Conservation (phyloP, 2,329 filamentous ascomycete species). For the Allantophomopsis lycopodina region DNA sequence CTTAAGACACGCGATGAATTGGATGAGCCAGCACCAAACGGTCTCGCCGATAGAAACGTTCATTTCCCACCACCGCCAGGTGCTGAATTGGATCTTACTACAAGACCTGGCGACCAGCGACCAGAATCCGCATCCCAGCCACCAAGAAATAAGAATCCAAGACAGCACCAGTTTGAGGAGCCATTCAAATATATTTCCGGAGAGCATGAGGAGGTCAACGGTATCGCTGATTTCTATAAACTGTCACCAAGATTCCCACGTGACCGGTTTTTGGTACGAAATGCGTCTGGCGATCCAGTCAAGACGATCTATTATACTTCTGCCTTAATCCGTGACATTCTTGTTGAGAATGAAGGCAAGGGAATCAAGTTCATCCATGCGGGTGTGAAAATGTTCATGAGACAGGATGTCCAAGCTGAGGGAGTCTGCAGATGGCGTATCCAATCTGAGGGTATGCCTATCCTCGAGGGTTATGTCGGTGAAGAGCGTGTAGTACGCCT, state of each 20-base stretch:
- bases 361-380: constrained; percentile 94
- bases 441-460: constrained; percentile 84
- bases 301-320: constrained; percentile 98
- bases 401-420: constrained; percentile 79
- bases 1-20: constrained; percentile 25
- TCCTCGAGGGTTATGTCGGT: constrained; percentile 83
- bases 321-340: constrained; percentile 68
- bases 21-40: constrained; percentile 9
- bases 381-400: constrained; percentile 98
- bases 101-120: constrained; percentile 11
- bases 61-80: constrained; percentile 19
- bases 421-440: constrained; percentile 90
- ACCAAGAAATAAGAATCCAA: constrained; percentile 17
- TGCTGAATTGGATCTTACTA: constrained; percentile 15
- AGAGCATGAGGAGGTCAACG: constrained; percentile 61
- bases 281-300: constrained; percentile 72
- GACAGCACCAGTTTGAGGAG: constrained; percentile 55
- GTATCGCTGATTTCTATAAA: constrained; percentile 75
- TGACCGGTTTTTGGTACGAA: constrained; percentile 92
- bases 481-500: constrained; percentile 62
- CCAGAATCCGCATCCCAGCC: constrained; percentile 6
- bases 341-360: constrained; percentile 75
- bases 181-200: constrained; percentile 82
- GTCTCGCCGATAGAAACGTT: constrained; percentile 14
- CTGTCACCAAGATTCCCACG: constrained; percentile 74